Evolutionary conservation across 179 eudicot species (phyloP), one percentile per base, ranked within the genome.

Genomic region (Amaranthus tricolor): DNA sequence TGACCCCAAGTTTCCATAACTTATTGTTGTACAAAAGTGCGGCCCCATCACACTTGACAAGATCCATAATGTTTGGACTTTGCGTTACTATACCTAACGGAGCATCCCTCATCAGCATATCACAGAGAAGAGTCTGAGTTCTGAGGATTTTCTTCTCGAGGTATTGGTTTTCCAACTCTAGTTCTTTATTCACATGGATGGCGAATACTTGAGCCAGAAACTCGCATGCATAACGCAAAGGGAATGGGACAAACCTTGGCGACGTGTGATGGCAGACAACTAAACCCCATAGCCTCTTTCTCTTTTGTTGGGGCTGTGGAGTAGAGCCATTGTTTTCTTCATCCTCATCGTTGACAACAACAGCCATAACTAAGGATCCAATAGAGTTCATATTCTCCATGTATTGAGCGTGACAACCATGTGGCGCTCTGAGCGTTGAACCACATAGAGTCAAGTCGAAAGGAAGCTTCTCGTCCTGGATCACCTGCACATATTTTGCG

Each of bases 311-410:
- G 64, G 82, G 80, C 54, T 82, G 78, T 47, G 84, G 31, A 68
- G 82, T 84, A 53, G 96, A 76, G 48, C 77, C 87, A 56, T 66
- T 81, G 54, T 74, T 78, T 9, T 83, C 91, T 14, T 88, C 97
- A 59, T 88, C 92, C 63, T 84, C 89, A 20, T 95, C 97, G 67
- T 95, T 95, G 16, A 95, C 85, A 6, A 95, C 97, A 76, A 95
- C 93, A 11, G 99, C 88, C 99, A 95, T 89, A 15, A 95, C 99
- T 74, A 95, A 69, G 15, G 99, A 95, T n/a, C 97, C 99, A 21
- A 95, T 90, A 6, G 99, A 95, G 68, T 83, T 87, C 99, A 95
- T 95, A 75, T 95, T 93, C 77, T 93, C 93, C 99, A 95, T 95
- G 78, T 93, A 95, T 63, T 86, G 93, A 51, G 87, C 81, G 83